phyloP scores from a whole-genome alignment of 768 basidiomycete species.

The Phanerochaete carnosa region DNA sequence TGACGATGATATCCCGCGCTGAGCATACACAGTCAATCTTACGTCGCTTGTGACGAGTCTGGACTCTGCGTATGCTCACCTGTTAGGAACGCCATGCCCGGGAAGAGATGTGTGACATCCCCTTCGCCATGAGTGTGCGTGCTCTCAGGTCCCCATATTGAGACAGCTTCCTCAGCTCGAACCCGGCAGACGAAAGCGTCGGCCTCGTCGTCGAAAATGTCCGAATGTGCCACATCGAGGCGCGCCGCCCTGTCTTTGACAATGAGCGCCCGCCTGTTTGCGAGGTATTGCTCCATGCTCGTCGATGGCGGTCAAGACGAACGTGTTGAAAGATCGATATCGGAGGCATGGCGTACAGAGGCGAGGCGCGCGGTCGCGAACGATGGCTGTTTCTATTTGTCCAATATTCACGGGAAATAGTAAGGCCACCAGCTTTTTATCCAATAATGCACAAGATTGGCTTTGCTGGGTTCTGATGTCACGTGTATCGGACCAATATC shows the following conservation, averaged over 20 bases:
- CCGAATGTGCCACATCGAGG: no score
- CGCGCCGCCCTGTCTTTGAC: constrained; percentile 24
- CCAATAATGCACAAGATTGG: no score
- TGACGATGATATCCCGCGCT: constrained; percentile 39
- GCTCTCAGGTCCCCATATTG: constrained; percentile 57
- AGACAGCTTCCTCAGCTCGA: constrained; percentile 48
- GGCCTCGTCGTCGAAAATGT: constrained; percentile 41
- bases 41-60: neutral
- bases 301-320: neutral
- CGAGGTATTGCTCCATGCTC: constrained; percentile 21
- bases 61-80: constrained; percentile 33
- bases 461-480: no score
- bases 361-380: neutral
- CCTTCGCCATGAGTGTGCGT: constrained; percentile 19
- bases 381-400: neutral
- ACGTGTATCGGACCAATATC: neutral
- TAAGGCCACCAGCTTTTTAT: no score
- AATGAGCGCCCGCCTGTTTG: constrained; percentile 23
- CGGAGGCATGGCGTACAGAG: neutral
- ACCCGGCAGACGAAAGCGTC: constrained; percentile 55
- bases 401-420: neutral
- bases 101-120: constrained; percentile 59
- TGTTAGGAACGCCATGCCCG: constrained; percentile 78
- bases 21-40: neutral
- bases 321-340: neutral